Conservation (phyloP, 805 yeast genomes). For the Zygoascus ofunaensis region DNA sequence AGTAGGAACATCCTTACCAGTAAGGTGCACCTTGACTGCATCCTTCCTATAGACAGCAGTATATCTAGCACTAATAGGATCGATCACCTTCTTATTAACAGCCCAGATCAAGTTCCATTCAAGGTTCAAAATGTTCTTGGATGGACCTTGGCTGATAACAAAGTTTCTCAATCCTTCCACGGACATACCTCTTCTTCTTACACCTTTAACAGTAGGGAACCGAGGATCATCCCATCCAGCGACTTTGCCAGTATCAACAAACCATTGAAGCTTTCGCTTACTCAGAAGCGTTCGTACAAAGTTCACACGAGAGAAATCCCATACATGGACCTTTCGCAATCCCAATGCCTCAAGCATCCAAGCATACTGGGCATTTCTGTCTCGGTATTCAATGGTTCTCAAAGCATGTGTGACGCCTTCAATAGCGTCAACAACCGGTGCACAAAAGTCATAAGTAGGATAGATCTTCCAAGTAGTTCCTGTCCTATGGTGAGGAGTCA, state of each 20-base stretch:
- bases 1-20: conserved; percentile 48
- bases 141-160: conserved; percentile 93
- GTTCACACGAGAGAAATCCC: conserved; percentile 98
- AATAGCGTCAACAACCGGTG: conserved; percentile 86
- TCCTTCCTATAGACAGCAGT: conserved; percentile 62
- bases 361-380: conserved; percentile 95
- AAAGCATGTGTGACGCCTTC: conserved; percentile 98
- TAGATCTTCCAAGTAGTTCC: conserved; percentile 90
- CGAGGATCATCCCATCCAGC: conserved; percentile 98
- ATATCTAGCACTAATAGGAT: conserved; percentile 94
- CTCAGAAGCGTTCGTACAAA: conserved; percentile 91
- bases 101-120: conserved; percentile 99
- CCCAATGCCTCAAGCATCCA: conserved; percentile 82
- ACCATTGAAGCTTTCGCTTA: conserved; percentile 98
- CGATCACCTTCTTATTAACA: conserved; percentile 91
- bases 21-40: conserved; percentile 60
- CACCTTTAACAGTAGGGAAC: conserved; percentile 99
- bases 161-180: conserved; percentile 95
- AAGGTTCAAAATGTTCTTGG: conserved; percentile 89
- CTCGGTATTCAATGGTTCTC: conserved; percentile 97
- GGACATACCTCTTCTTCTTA: conserved; percentile 99
- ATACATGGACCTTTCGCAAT: conserved; percentile 86
- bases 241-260: conserved; percentile 85
- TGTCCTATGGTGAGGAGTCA: conserved; percentile 97
- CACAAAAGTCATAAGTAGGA: conserved; percentile 99